phyloP scores from a whole-genome alignment of 2,329 filamentous ascomycete species.

The Diaporthe amygdali region DNA sequence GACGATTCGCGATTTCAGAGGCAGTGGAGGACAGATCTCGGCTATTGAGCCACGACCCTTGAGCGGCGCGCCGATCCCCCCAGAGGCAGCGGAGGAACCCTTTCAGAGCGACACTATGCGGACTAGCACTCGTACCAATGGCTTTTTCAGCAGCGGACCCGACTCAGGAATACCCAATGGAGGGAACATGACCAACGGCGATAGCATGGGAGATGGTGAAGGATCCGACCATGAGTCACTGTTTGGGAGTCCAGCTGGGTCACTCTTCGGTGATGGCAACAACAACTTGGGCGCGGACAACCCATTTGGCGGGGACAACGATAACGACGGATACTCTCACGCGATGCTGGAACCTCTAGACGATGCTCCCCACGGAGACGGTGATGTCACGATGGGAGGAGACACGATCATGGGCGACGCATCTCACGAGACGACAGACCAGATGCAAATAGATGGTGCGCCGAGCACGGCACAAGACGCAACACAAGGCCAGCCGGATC shows the following conservation, averaged over 20 bases:
- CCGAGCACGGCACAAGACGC: conserved; percentile 21
- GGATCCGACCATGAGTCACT: conserved; percentile 79
- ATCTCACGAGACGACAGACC: neutral
- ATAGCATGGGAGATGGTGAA: conserved; percentile 58
- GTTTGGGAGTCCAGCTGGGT: conserved; percentile 82
- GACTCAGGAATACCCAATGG: conserved; percentile 32
- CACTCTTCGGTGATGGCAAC: conserved; percentile 82
- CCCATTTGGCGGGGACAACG: conserved; percentile 81
- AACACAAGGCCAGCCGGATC: neutral
- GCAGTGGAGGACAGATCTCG: conserved; percentile 83
- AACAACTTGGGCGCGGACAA: conserved; percentile 39
- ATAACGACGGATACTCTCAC: conserved; percentile 64
- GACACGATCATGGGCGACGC: conserved; percentile 41
- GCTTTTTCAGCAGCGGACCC: conserved; percentile 46
- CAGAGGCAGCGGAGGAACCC: conserved; percentile 67
- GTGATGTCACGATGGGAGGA: conserved; percentile 41
- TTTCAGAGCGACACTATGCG: conserved; percentile 71
- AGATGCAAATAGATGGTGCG: conserved; percentile 13
- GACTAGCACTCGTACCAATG: conserved; percentile 75
- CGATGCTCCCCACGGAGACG: conserved; percentile 44
- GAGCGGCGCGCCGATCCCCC: conserved; percentile 76
- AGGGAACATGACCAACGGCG: conserved; percentile 42
- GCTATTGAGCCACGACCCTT: conserved; percentile 84
- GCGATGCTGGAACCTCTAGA: conserved; percentile 63
- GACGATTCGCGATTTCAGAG: conserved; percentile 76